A percentile compares a stretch with the other conserved stretches of the same genome.
Conservation (phyloP, 1,284 basidiomycete genomes). For the Anthracocystis panici-leucophaei region DNA sequence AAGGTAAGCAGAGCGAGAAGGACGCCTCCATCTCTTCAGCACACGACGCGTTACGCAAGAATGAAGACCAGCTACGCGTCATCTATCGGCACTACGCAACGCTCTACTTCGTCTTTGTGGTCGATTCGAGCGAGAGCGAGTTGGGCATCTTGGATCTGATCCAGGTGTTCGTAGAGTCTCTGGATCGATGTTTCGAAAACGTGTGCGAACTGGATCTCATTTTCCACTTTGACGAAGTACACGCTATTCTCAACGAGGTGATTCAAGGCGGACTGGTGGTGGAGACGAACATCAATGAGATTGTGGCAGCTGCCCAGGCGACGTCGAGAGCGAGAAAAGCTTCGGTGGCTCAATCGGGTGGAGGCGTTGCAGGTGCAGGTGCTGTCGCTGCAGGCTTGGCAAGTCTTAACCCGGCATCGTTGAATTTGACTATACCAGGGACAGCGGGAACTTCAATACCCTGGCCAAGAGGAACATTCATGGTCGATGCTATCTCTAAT, state of each 20-base stretch:
- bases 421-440: conserved; percentile 32
- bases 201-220: conserved; percentile 98
- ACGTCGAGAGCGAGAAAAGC: conserved; percentile 43
- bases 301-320: conserved; percentile 74
- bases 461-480: conserved; percentile 49
- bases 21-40: background rate
- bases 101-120: conserved; percentile 95
- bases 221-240: conserved; percentile 98
- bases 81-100: conserved; percentile 81
- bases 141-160: conserved; percentile 95
- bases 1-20: conserved; percentile 14
- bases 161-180: conserved; percentile 97
- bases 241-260: conserved; percentile 92
- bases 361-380: conserved; percentile 1
- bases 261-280: conserved; percentile 96
- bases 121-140: conserved; percentile 94
- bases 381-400: conserved; percentile 18
- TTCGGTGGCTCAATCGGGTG: conserved; percentile 16
- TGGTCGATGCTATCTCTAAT: conserved; percentile 49
- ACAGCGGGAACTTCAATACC: conserved; percentile 19
- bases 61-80: conserved; percentile 61
- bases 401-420: conserved; percentile 21
- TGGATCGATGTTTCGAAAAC: conserved; percentile 96
- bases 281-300: conserved; percentile 97
- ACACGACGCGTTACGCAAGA: background rate